A percentile compares a stretch with the other conserved stretches of the same genome.
These are phyloP conservation scores for Tremellales sp. DNA, from an alignment of 1,284 basidiomycete genomes.

Conservation along the genomic window DNA sequence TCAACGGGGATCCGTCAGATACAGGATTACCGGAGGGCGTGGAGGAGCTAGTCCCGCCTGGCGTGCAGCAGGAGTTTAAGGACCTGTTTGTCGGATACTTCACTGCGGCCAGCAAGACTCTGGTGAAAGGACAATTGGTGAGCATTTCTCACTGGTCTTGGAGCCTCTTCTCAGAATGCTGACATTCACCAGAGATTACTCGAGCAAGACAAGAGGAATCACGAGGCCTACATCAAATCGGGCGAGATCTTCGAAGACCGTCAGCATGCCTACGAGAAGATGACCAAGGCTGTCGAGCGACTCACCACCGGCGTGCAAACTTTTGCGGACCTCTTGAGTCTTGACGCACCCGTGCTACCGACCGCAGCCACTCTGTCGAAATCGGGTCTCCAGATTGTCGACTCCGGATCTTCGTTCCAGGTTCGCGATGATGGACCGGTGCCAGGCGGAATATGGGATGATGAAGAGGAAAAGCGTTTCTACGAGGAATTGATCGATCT, in stretches of 20 bases:
- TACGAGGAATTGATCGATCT: slow-evolving; percentile 92
- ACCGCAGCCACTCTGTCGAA: slow-evolving; percentile 56
- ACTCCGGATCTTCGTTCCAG: slow-evolving; percentile 48
- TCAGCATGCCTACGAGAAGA: slow-evolving; percentile 96
- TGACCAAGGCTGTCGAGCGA: slow-evolving; percentile 92
- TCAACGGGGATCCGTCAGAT: slow-evolving; percentile 5
- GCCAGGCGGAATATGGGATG: slow-evolving; percentile 88
- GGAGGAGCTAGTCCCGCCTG: slow-evolving; percentile 69
- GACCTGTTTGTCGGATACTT: slow-evolving; percentile 92
- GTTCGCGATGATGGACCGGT: slow-evolving; percentile 58
- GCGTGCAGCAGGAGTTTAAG: slow-evolving; percentile 81
- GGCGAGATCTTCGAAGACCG: slow-evolving; percentile 99
- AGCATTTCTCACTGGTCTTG: slow-evolving; percentile 20
- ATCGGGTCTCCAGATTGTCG: slow-evolving; percentile 50
- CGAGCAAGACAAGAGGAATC: slow-evolving; percentile 93
- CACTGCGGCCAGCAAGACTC: slow-evolving; percentile 82
- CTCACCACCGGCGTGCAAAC: slow-evolving; percentile 79
- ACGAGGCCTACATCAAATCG: slow-evolving; percentile 97
- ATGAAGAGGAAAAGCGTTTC: slow-evolving; percentile 92
- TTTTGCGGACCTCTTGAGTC: slow-evolving; percentile 79
- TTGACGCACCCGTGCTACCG: slow-evolving; percentile 75
- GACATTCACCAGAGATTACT: slow-evolving; percentile 67
- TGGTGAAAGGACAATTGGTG: slow-evolving; percentile 86
- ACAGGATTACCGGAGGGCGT: slow-evolving; percentile 53
- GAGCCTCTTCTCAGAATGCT: background rate